Percentiles rank a stretch among this genome's conserved stretches.
phyloP scores from a whole-genome alignment of 108 stramenopile species.

The Cyclotella distinguenda region DNA sequence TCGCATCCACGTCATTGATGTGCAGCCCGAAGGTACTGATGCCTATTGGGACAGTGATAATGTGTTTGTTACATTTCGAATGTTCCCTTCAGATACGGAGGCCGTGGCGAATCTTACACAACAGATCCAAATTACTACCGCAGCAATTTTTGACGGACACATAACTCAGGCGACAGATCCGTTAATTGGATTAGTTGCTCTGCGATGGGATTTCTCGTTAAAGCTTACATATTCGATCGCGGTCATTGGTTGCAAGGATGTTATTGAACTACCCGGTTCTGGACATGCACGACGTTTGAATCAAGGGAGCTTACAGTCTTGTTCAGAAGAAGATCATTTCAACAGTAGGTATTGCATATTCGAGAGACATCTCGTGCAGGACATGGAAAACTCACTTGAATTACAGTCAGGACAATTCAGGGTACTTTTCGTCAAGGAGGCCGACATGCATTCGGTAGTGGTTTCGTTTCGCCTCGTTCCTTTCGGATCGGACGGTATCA shows the following conservation, averaged over 20 bases:
- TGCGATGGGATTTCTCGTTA: conserved; percentile 62
- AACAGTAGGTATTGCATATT: conserved; percentile 61
- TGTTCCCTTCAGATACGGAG: conserved; percentile 43
- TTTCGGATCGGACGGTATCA: background rate
- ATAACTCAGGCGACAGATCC: conserved; percentile 56
- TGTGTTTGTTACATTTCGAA: conserved; percentile 51
- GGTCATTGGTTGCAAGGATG: conserved; percentile 45
- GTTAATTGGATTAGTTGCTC: conserved; percentile 56
- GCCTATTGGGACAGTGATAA: conserved; percentile 55
- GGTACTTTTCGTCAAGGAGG: conserved; percentile 46
- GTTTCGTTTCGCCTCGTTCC: conserved; percentile 52
- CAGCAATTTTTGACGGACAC: conserved; percentile 49
- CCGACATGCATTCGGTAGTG: conserved; percentile 36
- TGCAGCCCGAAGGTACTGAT: conserved; percentile 48
- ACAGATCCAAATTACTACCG: conserved; percentile 55
- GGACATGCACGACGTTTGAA: conserved; percentile 54
- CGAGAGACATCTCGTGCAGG: conserved; percentile 45
- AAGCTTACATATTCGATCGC: conserved; percentile 62
- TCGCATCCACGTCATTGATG: conserved; percentile 52
- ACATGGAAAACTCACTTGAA: conserved; percentile 34
- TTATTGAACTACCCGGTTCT: conserved; percentile 18
- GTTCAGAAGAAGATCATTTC: conserved; percentile 28
- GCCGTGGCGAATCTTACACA: conserved; percentile 50
- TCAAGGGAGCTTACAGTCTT: conserved; percentile 58
- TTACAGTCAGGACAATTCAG: conserved; percentile 33